Percentiles rank a stretch among this genome's conserved stretches.
These are phyloP conservation scores for Trametes polyzona DNA, from an alignment of 1,284 basidiomycete genomes.

Conservation along the genomic window DNA sequence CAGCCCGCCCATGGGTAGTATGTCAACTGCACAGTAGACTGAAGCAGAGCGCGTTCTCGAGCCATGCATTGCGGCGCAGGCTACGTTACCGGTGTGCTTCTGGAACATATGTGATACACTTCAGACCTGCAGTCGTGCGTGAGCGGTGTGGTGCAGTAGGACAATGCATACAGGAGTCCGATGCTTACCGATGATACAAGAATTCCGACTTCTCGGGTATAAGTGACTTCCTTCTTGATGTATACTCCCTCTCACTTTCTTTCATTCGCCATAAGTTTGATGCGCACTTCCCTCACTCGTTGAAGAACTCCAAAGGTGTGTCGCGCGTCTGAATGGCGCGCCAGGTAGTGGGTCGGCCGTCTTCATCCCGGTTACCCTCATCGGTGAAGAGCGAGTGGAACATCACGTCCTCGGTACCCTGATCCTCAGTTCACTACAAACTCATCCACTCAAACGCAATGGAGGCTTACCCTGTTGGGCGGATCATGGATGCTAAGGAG, in stretches of 20 bases:
- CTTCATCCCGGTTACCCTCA: slow-evolving; percentile 56
- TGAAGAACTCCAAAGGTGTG: slow-evolving; percentile 72
- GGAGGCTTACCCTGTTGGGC: slow-evolving; percentile 58
- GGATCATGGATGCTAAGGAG: slow-evolving; percentile 67
- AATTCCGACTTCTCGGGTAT: neutral
- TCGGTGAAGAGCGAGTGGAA: slow-evolving; percentile 77
- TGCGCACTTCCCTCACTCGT: slow-evolving; percentile 48
- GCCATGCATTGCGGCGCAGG: too few relatives aligned
- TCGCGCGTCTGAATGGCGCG: slow-evolving; percentile 63
- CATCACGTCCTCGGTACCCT: slow-evolving; percentile 67
- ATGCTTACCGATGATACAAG: neutral
- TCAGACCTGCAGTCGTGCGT: too few relatives aligned
- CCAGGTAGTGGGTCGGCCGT: slow-evolving; percentile 60
- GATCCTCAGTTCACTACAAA: neutral
- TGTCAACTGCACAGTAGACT: too few relatives aligned
- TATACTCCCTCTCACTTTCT: neutral
- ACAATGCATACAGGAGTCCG: too few relatives aligned
- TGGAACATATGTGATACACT: too few relatives aligned
- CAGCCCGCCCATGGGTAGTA: too few relatives aligned
- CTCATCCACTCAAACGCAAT: slow-evolving; percentile 3
- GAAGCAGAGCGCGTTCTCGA: too few relatives aligned
- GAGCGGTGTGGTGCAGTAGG: neutral
- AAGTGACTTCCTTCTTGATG: neutral
- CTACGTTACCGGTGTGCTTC: too few relatives aligned
- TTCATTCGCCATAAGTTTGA: neutral